These are phyloP conservation scores for Trifolium repens DNA, from an alignment of 306 rosid species.

Conservation along the genomic window DNA sequence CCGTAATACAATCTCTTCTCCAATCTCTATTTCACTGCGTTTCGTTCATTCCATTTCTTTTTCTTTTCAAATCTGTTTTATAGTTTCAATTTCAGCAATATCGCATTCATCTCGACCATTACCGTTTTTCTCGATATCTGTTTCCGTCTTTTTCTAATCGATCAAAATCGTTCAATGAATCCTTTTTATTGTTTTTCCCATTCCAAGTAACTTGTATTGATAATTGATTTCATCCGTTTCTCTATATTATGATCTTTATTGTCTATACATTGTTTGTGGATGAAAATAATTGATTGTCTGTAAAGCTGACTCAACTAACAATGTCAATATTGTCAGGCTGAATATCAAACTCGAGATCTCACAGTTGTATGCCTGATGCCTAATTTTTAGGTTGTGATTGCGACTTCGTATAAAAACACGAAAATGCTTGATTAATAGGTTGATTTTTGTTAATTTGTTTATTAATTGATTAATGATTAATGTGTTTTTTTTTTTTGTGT, in stretches of 20 bases:
- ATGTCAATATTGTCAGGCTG: too few relatives aligned
- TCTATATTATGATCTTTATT: slow-evolving; percentile 25
- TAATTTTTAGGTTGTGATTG: too few relatives aligned
- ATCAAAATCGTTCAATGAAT: slow-evolving; percentile 27
- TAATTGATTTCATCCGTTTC: background rate
- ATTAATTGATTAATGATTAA: slow-evolving; percentile 31
- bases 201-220: background rate
- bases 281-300: background rate
- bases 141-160: slow-evolving; percentile 12
- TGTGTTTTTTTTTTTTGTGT: slow-evolving; percentile 27
- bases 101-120: slow-evolving; percentile 20
- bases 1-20: slow-evolving; percentile 42
- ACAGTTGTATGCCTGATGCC: too few relatives aligned
- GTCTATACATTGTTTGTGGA: slow-evolving; percentile 7
- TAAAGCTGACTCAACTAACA: too few relatives aligned
- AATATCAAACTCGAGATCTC: too few relatives aligned
- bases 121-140: slow-evolving; percentile 1
- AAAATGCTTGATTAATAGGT: slow-evolving; percentile 17
- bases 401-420: too few relatives aligned
- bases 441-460: background rate
- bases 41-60: background rate
- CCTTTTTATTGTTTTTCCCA: background rate
- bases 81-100: background rate
- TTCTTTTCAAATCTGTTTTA: background rate
- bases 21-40: background rate